These are phyloP conservation scores for Leishmania arabica DNA, from an alignment of 208 protist genomes.

Conservation along the genomic window DNA sequence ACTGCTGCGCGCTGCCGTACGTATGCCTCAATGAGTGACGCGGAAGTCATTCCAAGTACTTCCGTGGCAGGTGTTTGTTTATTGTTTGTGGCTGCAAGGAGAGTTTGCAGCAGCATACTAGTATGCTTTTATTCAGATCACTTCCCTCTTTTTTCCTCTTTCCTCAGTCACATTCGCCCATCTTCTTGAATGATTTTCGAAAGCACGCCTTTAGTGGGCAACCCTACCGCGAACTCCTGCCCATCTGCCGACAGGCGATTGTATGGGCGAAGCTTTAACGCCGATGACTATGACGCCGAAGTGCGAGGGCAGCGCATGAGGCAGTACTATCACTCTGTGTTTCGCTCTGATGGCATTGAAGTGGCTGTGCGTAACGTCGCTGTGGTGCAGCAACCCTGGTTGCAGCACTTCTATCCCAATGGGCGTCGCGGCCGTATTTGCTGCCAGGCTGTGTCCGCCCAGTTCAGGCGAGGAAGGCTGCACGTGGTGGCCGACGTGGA, in stretches of 20 bases:
- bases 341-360: conserved; percentile 35
- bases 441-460: conserved; percentile 47
- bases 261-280: not conserved
- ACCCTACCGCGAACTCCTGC: conserved; percentile 16
- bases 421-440: conserved; percentile 23
- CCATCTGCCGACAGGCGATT: conserved; percentile 5
- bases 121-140: not conserved
- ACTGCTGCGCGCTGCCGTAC: not conserved
- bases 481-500: conserved; percentile 53
- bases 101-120: not conserved
- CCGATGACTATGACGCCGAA: not conserved
- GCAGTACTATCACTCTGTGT: conserved; percentile 36
- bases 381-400: conserved; percentile 28
- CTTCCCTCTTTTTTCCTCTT: conserved; percentile 13
- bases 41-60: not conserved
- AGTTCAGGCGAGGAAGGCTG: conserved; percentile 36
- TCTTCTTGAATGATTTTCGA: conserved; percentile 27
- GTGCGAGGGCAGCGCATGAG: conserved; percentile 15
- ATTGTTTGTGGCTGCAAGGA: not conserved
- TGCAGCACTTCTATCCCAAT: conserved; percentile 32
- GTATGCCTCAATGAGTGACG: not conserved
- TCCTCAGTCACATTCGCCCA: not conserved
- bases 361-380: conserved; percentile 45
- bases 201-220: conserved; percentile 24
- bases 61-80: not conserved